Percentiles rank a stretch among this genome's conserved stretches.
phyloP scores from a whole-genome alignment of 768 basidiomycete species.

The Hortiboletus campestris region DNA sequence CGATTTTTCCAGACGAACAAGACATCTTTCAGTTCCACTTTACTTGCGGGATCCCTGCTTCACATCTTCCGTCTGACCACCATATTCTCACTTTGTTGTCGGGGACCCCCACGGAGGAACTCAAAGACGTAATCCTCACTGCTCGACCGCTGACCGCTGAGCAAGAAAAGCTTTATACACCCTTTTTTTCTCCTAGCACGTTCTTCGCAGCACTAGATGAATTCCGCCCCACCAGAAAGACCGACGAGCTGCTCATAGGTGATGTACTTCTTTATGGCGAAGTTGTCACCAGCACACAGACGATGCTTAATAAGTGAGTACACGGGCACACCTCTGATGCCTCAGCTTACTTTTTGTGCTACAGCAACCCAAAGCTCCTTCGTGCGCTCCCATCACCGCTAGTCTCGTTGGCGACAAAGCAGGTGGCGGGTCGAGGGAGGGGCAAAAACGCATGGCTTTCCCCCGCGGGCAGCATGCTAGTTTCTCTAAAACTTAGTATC shows the following conservation, averaged over 20 bases:
- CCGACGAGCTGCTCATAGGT: conserved; percentile 55
- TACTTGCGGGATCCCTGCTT: conserved; percentile 27
- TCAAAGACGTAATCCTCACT: conserved; percentile 56
- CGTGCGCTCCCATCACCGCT: conserved; percentile 69
- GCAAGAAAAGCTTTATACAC: conserved; percentile 44
- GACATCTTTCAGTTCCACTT: conserved; percentile 69
- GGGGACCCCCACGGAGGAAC: conserved; percentile 38
- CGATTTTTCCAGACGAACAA: conserved; percentile 57
- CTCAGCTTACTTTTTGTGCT: neutral
- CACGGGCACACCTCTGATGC: neutral
- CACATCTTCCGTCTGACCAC: conserved; percentile 22
- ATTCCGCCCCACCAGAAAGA: conserved; percentile 22
- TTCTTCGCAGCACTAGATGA: conserved; percentile 57
- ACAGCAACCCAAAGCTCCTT: conserved; percentile 75
- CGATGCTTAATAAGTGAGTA: conserved; percentile 86
- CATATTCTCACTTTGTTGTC: conserved; percentile 18
- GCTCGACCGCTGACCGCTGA: conserved; percentile 46
- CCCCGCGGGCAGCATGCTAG: conserved; percentile 82
- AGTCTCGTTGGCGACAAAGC: conserved; percentile 82
- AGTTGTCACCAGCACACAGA: conserved; percentile 91
- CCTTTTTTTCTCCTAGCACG: conserved; percentile 63
- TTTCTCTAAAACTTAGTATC: conserved; percentile 36
- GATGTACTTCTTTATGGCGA: conserved; percentile 85
- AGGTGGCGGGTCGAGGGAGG: conserved; percentile 85
- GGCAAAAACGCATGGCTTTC: conserved; percentile 92